Evolutionary conservation across 1,139 yeast species (phyloP), one percentile per base, ranked within the genome.

Genomic region (Sugiyamaella paludigena): DNA sequence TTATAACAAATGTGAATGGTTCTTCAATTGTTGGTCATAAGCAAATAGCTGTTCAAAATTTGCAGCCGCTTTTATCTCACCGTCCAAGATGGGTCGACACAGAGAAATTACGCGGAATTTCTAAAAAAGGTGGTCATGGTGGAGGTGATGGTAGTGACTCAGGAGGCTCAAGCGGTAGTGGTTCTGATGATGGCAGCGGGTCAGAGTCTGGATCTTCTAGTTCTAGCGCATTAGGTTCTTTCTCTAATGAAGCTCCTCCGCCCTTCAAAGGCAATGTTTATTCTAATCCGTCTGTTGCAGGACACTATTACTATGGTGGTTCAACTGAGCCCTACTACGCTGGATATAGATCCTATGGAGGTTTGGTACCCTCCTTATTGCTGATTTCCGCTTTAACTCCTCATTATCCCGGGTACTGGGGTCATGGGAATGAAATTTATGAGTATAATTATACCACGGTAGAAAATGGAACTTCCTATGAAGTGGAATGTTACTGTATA

Each of bases 361-460:
- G 60, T 8, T 48, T 60, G 4, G 43, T 16, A 51, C 55, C 36
- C 7, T 51, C 5, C 40, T 54, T 29, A 16, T 57, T 27, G 15
- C 45, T 47, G 2, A 40, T 51, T 7, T 29, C 49, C 10, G 33
- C 46, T 8, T 47, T 46, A 1, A 10, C 37, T n/a, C 5, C 36
- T 4, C 56, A 49, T 36, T 54, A 52, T 37, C 58, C 55, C 6
- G 63, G 63, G 7, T 49, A 59, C 48, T 59, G 63, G 62, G 63
- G 63, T 15, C 38, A 4, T 7, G 40, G 49, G 28, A 27, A 50
- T 32, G 50, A 51, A 2, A 58, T 55, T 12, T 59, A 59, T 44
- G 48, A 49, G 2, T 59, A 59, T 49, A 13, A 44, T 28, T 60
- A 59, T 50, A 51, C 51, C 36, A 51, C 53, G 15, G 53, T 57